Evolutionary conservation across 2,329 filamentous ascomycete species (phyloP).

Genomic region (Calcarisporium arbuscula): DNA sequence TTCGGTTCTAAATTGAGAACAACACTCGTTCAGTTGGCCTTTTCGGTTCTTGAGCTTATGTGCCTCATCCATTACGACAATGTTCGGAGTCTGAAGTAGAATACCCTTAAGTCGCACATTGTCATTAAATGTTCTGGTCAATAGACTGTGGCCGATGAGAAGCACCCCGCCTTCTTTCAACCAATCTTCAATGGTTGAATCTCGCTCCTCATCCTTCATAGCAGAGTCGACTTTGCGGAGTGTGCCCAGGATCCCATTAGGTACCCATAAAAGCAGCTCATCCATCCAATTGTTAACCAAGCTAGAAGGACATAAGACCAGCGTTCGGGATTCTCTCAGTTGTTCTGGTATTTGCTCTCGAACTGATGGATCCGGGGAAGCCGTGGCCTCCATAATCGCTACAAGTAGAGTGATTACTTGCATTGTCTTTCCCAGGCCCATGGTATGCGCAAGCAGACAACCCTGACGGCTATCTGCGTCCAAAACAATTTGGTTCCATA

Average conservation of each 20-base stretch:
- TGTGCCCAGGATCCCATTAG: conserved; percentile 45
- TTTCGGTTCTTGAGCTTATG: conserved; percentile 67
- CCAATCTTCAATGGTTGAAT: conserved; percentile 51
- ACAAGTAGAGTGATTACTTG: conserved; percentile 81
- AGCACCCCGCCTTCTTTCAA: conserved; percentile 60
- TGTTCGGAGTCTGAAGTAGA: conserved; percentile 55
- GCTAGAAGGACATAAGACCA: conserved; percentile 70
- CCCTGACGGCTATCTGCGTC: conserved; percentile 57
- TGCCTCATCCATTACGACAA: conserved; percentile 82
- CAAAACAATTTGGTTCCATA: conserved; percentile 78
- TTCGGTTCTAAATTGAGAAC: conserved; percentile 55
- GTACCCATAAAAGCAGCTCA: conserved; percentile 67
- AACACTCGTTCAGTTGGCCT: conserved; percentile 45
- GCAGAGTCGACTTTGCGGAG: conserved; percentile 48
- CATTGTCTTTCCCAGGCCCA: conserved; percentile 92
- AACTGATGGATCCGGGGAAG: conserved; percentile 51
- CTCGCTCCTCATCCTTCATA: conserved; percentile 30
- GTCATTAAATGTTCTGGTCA: no score
- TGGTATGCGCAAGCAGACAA: conserved; percentile 79
- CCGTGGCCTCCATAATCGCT: conserved; percentile 61
- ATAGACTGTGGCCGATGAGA: conserved; percentile 69
- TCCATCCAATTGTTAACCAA: conserved; percentile 79
- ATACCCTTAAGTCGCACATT: conserved; percentile 6
- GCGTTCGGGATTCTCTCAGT: conserved; percentile 55
- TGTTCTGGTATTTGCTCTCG: conserved; percentile 60